These are phyloP conservation scores for Sugiyamaella smithiae DNA, from an alignment of 805 yeast species.

Conservation along the genomic window DNA sequence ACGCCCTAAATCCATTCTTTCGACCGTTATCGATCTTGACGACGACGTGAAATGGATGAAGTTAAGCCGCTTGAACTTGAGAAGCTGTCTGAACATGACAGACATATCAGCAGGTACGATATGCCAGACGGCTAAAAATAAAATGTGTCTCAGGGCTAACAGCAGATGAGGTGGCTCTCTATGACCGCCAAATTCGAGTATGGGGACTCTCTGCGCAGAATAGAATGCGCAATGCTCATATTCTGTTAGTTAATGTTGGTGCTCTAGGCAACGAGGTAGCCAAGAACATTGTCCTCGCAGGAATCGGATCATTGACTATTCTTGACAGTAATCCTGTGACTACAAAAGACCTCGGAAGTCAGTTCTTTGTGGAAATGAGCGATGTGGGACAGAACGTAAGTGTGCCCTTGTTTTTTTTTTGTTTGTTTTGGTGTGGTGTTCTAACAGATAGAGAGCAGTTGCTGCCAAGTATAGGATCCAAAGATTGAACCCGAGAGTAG, in stretches of 20 bases:
- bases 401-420: too few relatives aligned
- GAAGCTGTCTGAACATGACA: neutral
- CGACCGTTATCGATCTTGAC: neutral
- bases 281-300: constrained; percentile 84
- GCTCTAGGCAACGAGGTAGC: constrained; percentile 79
- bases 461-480: constrained; percentile 55
- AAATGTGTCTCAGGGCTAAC: neutral
- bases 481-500: constrained; percentile 79
- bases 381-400: constrained; percentile 49
- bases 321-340: constrained; percentile 54
- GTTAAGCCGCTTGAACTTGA: neutral
- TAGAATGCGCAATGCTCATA: constrained; percentile 61
- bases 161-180: constrained; percentile 79
- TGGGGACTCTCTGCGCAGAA: constrained; percentile 66
- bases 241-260: constrained; percentile 68
- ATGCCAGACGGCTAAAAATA: neutral
- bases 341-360: constrained; percentile 66
- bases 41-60: neutral
- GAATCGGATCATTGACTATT: constrained; percentile 75
- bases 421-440: too few relatives aligned
- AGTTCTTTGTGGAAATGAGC: constrained; percentile 62
- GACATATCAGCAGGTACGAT: constrained; percentile 18
- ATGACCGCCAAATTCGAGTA: constrained; percentile 89
- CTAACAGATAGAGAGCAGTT: constrained; percentile 43
- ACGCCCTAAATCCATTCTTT: constrained; percentile 68